Base-by-base conservation (phyloP, 148 eudicot genomes). In the Vaccinium myrtillus region DNA sequence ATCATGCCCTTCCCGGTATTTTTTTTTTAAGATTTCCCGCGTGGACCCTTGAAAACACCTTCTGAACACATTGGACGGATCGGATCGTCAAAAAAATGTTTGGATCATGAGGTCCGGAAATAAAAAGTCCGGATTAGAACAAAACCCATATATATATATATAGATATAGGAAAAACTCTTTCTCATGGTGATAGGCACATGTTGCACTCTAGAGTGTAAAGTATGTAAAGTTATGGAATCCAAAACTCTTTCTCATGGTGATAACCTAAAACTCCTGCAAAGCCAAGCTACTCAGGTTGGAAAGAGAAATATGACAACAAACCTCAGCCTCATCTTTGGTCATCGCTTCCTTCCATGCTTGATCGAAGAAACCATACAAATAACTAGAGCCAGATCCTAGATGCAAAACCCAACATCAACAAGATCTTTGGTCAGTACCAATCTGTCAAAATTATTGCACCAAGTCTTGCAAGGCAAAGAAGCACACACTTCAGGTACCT, bases 301-400 rank as follows among this genome's bases (percentile, higher is more conserved):
- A 12, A 54, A 18, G 63, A 69, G 19, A 83, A 69, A 32, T 9
- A 77, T 0, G n/a, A 49, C 50, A 46, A 86, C 89, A 87, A 85
- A 95, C 98, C 97, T 95, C 98, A 70, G 98, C 98, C 88, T 95
- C 97, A 3, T 95, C 97, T 82, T 91, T 93, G 77, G 92, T 90
- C 98, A 95, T 95, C 39, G 92, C 94, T 79, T 91, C 97, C 88
- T 85, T 94, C 98, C 98, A 95, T 75, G 87, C 97, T 88, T 95
- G 95, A 84, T 95, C 98, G 80, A 79, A 91, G 89, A 94, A 95
- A 48, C 98, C 98, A 88, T 95, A 95, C 86, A 95, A 84, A 87
- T 95, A 95, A 70, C 89, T 83, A 8, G 98, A 95, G 77, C 98
- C 98, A 86, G 98, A 95, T 82, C 98, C 98, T 95, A 85, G 79